A percentile compares a stretch with the other conserved stretches of the same genome.
Evolutionary conservation across 2,329 filamentous ascomycete species (phyloP).

Genomic region (Talaromyces sp.): DNA sequence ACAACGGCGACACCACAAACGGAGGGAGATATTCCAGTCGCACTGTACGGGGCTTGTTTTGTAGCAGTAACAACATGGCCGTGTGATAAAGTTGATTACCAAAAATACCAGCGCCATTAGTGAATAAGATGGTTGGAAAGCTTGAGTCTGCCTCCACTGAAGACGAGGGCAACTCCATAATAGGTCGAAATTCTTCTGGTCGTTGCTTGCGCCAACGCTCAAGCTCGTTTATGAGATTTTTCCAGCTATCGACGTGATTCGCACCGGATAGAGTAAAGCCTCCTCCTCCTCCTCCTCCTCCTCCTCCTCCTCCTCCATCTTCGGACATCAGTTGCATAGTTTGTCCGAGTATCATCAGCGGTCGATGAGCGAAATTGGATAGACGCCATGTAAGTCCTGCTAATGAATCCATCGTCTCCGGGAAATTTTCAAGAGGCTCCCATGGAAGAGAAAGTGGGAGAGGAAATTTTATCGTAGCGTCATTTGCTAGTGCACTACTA

Average conservation of each 20-base stretch:
- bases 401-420: not conserved
- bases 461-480: not conserved
- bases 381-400: not conserved
- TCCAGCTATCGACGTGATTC: not conserved
- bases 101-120: conserved; percentile 43
- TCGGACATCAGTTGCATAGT: not conserved
- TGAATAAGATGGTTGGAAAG: conserved; percentile 45
- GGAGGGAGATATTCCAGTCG: conserved; percentile 27
- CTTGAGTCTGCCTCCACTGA: conserved; percentile 3
- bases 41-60: conserved; percentile 49
- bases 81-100: conserved; percentile 58
- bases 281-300: no score
- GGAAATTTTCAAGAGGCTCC: not conserved
- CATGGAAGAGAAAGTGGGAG: not conserved
- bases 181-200: not conserved
- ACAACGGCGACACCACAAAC: conserved; percentile 41
- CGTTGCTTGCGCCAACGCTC: not conserved
- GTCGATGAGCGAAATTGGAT: not conserved
- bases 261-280: not conserved
- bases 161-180: not conserved
- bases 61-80: conserved; percentile 52
- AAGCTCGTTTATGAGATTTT: conserved; percentile 25
- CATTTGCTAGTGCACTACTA: not conserved
- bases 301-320: not conserved
- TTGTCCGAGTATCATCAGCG: not conserved